Evolutionary conservation across 1,139 yeast genomes (phyloP), one percentile per base, ranked within the genome.

Genomic region (Groenewaldozyma sp.): DNA sequence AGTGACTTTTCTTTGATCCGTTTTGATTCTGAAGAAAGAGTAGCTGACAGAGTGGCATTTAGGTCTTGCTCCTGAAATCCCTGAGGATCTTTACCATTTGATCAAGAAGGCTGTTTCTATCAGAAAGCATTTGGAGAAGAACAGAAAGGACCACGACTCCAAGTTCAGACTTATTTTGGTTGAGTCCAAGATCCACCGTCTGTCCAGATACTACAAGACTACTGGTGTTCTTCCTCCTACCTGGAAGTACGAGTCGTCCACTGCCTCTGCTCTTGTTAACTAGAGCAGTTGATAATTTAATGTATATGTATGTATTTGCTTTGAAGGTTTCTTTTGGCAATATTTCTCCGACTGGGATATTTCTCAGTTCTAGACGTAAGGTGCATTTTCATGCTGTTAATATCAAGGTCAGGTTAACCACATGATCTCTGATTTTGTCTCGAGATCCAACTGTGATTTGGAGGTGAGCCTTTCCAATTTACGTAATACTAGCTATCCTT

Each of bases 241-340:
- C 91, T 91, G 97, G 97, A 91, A 91, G 79, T 91, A 82, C 94
- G 98, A 91, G 78, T 88, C 98, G 60, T 94, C 98, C 68, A 93
- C 98, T 67, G 99, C 99, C 68, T 91, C 98, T 66, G 94, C 99
- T 73, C 81, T 93, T 74, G 98, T 93, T 68, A 41, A 42, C 43
- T 48, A 48, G n/a, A n/a, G n/a, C n/a, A n/a, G n/a, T n/a, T n/a
- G n/a, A n/a, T n/a, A n/a, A n/a, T n/a, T n/a, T n/a, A n/a, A n/a
- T n/a, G n/a, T n/a, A n/a, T n/a, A n/a, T n/a, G n/a, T n/a, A n/a
- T n/a, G n/a, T n/a, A n/a, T n/a, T n/a, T n/a, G n/a, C n/a, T n/a
- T n/a, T n/a, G n/a, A n/a, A n/a, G n/a, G n/a, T n/a, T n/a, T n/a
- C n/a, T n/a, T n/a, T n/a, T n/a, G n/a, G n/a, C n/a, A n/a, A n/a